Evolutionary conservation across 495 filamentous ascomycete genomes (phyloP), one percentile per base, ranked within the genome.

Genomic region (Podospora bellae-mahoneyi): DNA sequence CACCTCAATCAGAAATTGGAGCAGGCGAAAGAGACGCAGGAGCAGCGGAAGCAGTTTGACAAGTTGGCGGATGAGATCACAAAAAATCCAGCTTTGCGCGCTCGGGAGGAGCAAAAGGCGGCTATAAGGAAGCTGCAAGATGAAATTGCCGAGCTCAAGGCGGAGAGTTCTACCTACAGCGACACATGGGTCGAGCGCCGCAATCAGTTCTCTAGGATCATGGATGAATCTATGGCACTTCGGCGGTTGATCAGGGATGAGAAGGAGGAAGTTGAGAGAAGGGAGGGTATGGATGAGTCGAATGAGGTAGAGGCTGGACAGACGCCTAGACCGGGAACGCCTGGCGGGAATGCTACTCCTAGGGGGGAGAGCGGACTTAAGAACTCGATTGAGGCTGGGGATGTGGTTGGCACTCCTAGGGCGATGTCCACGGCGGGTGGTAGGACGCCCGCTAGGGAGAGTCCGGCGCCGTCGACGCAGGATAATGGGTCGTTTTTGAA

Each of bases 161-260:
- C 86, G 58, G 93, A 98, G 80, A 91, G 91, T 75, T 84, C 86
- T 77, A 88, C 90, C 48, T 97, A 95, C 78, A 89, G 88, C 10
- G 83, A 82, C 62, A 96, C 92, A 4, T 98, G 94, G 94, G 80
- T 85, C 19, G 92, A 96, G 76, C 84, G 96, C 44, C 79, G 93
- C 55, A 90, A 91, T 73, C 93, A 97, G 79, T 99, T 98, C 78
- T 91, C 89, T 15, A 84, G 87, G 70, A 95, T 99, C 74, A 91
- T 97, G 67, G 92, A 93, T 54, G 94, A 98, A 82, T 91, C 93
- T 4, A 91, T 90, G 88, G 84, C 92, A 68, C 84, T 98, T 71
- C 84, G 93, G 61, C 86, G 89, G 39, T 80, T 96, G 72, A 98
- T 99, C 71, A 87, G 92, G 56, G 93, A 97, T 78, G 93, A 97